These are phyloP conservation scores for Neurospora sp. DNA, from an alignment of 495 filamentous ascomycete species.

Conservation along the genomic window DNA sequence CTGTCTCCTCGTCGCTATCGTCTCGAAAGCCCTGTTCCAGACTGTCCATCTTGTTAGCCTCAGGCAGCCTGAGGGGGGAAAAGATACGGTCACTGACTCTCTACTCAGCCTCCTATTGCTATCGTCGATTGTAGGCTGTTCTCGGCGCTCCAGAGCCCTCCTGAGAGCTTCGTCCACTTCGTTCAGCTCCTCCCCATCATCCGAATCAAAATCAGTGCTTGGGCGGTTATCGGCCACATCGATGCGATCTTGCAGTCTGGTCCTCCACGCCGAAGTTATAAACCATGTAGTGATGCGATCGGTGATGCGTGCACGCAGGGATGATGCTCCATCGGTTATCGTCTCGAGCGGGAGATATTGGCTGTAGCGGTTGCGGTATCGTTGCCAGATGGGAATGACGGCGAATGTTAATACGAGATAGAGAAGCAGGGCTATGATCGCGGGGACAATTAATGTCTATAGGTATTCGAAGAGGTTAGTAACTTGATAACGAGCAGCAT, in stretches of 20 bases:
- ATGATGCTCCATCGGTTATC: slow-evolving; percentile 50
- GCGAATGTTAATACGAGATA: slow-evolving; percentile 64
- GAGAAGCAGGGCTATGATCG: slow-evolving; percentile 62
- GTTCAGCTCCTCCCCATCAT: slow-evolving; percentile 52
- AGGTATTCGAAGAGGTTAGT: neutral
- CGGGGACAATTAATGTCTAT: slow-evolving; percentile 71
- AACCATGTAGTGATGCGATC: slow-evolving; percentile 44
- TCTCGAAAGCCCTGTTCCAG: slow-evolving; percentile 31
- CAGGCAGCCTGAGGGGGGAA: neutral
- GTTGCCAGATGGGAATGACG: slow-evolving; percentile 64
- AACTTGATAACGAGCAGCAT: neutral
- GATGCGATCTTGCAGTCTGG: slow-evolving; percentile 23
- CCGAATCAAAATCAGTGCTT: slow-evolving; percentile 37
- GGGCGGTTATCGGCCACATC: slow-evolving; percentile 30
- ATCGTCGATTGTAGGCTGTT: slow-evolving; percentile 35
- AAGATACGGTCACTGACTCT: slow-evolving; percentile 40
- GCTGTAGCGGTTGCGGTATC: slow-evolving; percentile 63
- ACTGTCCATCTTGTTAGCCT: slow-evolving; percentile 17
- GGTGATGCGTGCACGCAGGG: slow-evolving; percentile 52
- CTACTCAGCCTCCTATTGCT: slow-evolving; percentile 57
- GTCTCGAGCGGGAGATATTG: slow-evolving; percentile 59
- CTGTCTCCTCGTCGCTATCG: slow-evolving; percentile 21
- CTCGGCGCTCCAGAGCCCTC: slow-evolving; percentile 45
- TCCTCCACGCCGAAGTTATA: slow-evolving; percentile 46
- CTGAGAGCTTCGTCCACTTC: slow-evolving; percentile 59